Conservation (phyloP, 2,329 filamentous ascomycete species). For the Fusarium sp. region DNA sequence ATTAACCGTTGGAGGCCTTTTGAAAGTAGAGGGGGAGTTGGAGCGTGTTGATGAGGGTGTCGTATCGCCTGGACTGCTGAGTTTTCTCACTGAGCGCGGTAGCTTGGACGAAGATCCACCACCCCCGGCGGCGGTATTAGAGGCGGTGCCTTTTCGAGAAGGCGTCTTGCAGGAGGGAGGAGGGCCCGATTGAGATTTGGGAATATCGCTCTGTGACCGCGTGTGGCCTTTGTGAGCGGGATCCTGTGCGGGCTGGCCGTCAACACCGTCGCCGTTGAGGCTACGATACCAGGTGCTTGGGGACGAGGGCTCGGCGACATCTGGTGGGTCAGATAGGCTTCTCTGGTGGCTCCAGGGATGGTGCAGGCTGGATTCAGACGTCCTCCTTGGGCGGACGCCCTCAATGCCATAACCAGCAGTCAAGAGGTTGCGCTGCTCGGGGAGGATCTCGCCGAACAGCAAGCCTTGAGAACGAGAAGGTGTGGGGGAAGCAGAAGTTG, state of each 20-base stretch:
- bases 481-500: conserved; percentile 48
- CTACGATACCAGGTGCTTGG: conserved; percentile 73
- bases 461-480: conserved; percentile 60
- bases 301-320: conserved; percentile 68
- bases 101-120: conserved; percentile 54
- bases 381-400: conserved; percentile 64
- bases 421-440: conserved; percentile 64
- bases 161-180: conserved; percentile 48
- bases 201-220: conserved; percentile 71
- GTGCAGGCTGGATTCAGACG: conserved; percentile 77
- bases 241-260: conserved; percentile 33
- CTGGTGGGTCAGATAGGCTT: conserved; percentile 65
- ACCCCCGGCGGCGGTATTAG: conserved; percentile 35
- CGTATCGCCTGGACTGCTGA: conserved; percentile 56
- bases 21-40: conserved; percentile 63
- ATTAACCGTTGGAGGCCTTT: conserved; percentile 53
- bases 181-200: conserved; percentile 49
- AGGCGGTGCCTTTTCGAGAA: conserved; percentile 32
- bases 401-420: conserved; percentile 71
- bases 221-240: conserved; percentile 49
- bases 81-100: conserved; percentile 58
- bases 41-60: conserved; percentile 65
- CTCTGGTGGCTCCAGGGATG: conserved; percentile 62
- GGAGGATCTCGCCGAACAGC: conserved; percentile 79
- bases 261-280: conserved; percentile 41